phyloP scores from a whole-genome alignment of 129 eudicot genomes.

The Ambrosia trifida region DNA sequence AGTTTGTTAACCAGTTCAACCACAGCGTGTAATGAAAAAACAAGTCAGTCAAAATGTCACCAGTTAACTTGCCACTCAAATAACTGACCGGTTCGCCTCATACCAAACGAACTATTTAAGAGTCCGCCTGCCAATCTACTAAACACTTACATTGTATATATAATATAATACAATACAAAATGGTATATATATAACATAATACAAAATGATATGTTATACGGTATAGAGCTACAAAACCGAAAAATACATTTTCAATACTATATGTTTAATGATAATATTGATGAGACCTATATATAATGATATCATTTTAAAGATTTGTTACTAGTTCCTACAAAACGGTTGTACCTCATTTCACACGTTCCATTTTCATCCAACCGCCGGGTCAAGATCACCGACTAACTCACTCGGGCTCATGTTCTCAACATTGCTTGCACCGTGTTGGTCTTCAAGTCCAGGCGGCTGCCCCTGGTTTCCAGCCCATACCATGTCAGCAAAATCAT shows the following conservation, averaged over 20 bases:
- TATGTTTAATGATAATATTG: not conserved
- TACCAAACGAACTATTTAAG: no score
- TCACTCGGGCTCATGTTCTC: constrained; percentile 8
- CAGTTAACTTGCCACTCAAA: no score
- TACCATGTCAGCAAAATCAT: constrained; percentile 47
- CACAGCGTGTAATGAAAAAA: no score
- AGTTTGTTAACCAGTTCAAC: no score
- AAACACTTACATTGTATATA: no score
- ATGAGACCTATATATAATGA: not conserved
- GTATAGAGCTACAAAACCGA: not conserved
- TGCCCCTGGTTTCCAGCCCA: constrained; percentile 42
- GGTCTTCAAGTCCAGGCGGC: constrained; percentile 6
- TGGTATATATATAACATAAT: no score
- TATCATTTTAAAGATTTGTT: not conserved
- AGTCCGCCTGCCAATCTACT: no score
- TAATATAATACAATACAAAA: not conserved
- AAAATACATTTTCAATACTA: not conserved
- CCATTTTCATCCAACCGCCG: not conserved
- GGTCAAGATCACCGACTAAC: not conserved
- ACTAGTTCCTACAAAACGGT: constrained; percentile 20
- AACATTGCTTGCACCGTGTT: not conserved
- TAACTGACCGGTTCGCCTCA: no score
- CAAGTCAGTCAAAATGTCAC: no score
- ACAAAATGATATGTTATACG: not conserved
- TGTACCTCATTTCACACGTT: not conserved